Evolutionary conservation across 2,329 filamentous ascomycete genomes (phyloP).

Genomic region (Magnaporthiopsis rhizophila): DNA sequence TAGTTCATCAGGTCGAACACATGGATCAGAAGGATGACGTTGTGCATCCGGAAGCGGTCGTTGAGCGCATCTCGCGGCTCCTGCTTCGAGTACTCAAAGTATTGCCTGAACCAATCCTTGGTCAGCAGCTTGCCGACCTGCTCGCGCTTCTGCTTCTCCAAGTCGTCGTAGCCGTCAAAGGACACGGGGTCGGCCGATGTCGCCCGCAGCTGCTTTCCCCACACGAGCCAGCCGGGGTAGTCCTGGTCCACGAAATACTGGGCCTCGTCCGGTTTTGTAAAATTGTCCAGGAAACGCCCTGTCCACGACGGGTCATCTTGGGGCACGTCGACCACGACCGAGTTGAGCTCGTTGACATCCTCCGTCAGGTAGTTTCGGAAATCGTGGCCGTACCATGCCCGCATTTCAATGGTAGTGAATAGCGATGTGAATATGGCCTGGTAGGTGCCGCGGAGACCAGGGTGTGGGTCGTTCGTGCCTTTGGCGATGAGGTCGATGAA

Average conservation of each 20-base stretch:
- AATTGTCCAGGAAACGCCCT: constrained; percentile 64
- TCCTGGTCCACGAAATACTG: constrained; percentile 90
- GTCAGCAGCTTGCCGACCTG: constrained; percentile 77
- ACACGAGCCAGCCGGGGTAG: constrained; percentile 92
- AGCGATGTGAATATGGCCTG: constrained; percentile 66
- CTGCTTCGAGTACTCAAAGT: constrained; percentile 64
- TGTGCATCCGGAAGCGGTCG: constrained; percentile 81
- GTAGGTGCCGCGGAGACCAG: constrained; percentile 74
- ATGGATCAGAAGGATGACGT: constrained; percentile 79
- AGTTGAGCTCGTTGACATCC: constrained; percentile 69
- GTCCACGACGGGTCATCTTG: constrained; percentile 75
- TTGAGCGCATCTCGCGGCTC: constrained; percentile 15
- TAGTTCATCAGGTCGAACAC: constrained; percentile 85
- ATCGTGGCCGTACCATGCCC: constrained; percentile 76
- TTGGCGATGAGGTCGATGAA: constrained; percentile 76
- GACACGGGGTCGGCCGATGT: constrained; percentile 63
- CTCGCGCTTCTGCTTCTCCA: constrained; percentile 64
- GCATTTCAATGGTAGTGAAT: constrained; percentile 80
- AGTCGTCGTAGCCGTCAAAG: constrained; percentile 68
- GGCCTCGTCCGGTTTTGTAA: constrained; percentile 43
- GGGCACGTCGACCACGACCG: constrained; percentile 64
- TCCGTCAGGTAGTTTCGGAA: constrained; percentile 82
- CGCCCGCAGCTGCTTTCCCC: constrained; percentile 80
- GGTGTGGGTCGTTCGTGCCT: constrained; percentile 85
- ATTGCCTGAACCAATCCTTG: constrained; percentile 76